Base-by-base conservation (phyloP, 2,329 filamentous ascomycete genomes). In the Aspergillus sp. region DNA sequence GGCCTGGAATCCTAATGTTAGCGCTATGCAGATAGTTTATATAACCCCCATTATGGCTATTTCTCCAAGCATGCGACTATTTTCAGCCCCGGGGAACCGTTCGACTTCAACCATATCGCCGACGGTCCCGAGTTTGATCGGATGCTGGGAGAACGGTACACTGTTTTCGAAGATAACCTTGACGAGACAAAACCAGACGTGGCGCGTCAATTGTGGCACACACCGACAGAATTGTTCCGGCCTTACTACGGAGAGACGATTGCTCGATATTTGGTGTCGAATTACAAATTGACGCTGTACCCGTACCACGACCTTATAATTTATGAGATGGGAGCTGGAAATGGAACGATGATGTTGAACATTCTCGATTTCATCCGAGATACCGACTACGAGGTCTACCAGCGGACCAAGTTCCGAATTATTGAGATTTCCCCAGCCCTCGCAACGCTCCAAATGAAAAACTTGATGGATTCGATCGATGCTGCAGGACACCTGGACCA, bases 311-410 rank as follows among this genome's bases (percentile, higher is more conserved):
- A 98, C 69, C 79, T 98, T 44, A 87, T 94, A 59, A 94, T 98
- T 66, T 98, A 96, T 77, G 93, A 98, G 67, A 94, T 98, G 86
- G 93, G 93, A 44, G 93, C 93, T 35, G 93, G 93, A 58, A 91
- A 95, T 60, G 93, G 93, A 52, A 98, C 94, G 0, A 79, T 98
- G 63, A 98, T 98, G 93, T 78, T 93, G 63, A 98, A 98, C 68
- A 90, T 98, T 48, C 78, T 98, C 51, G 91, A 98, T 74, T 95
- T 94, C 68, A 94, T 98, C 65, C 86, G 90, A 52, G 84, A 87
- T 54, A 78, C 83, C 40, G 87, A 97, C 59, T 88, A 90, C 0
- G 86, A 90, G 54, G 91, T 98, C 30, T 98, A 98, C 69, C 85
- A 86, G 58, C 83, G 93, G 48, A 98, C 93, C 4, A 86, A 88